These are phyloP conservation scores for Aspergillus campestris DNA, from an alignment of 495 filamentous ascomycete genomes.

Conservation along the genomic window DNA sequence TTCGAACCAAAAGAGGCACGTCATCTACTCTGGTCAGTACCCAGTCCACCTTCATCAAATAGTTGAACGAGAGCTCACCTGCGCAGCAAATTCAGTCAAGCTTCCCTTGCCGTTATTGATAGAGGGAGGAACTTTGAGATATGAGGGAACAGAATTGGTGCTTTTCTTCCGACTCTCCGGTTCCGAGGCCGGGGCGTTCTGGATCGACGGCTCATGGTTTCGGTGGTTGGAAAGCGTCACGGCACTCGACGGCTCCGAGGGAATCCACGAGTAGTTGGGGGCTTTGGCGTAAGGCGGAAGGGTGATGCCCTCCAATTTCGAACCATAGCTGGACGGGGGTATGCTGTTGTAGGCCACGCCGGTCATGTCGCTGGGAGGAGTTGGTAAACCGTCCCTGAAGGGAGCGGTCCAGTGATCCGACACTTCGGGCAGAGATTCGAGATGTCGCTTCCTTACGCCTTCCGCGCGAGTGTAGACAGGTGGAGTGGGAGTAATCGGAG, in stretches of 20 bases:
- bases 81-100: slow-evolving; percentile 73
- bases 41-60: neutral
- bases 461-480: slow-evolving; percentile 9
- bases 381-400: slow-evolving; percentile 41
- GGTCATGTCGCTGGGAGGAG: slow-evolving; percentile 44
- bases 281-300: slow-evolving; percentile 20
- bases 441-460: slow-evolving; percentile 8
- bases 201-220: slow-evolving; percentile 11
- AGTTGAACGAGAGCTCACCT: slow-evolving; percentile 42
- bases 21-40: slow-evolving; percentile 52
- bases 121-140: slow-evolving; percentile 60
- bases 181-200: slow-evolving; percentile 18
- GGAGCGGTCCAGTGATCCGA: slow-evolving; percentile 30
- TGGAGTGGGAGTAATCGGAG: slow-evolving; percentile 21
- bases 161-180: slow-evolving; percentile 21
- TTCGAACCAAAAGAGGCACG: slow-evolving; percentile 98
- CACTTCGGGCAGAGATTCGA: slow-evolving; percentile 12
- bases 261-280: slow-evolving; percentile 17
- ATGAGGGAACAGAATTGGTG: slow-evolving; percentile 46
- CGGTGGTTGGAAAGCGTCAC: slow-evolving; percentile 19
- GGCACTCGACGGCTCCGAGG: slow-evolving; percentile 18
- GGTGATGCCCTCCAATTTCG: slow-evolving; percentile 21
- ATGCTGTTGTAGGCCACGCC: slow-evolving; percentile 36
- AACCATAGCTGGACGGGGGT: slow-evolving; percentile 26
- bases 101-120: slow-evolving; percentile 67